Evolutionary conservation across 2,329 filamentous ascomycete genomes (phyloP), one percentile per base, ranked within the genome.

Genomic region (Beauveria bassiana): DNA sequence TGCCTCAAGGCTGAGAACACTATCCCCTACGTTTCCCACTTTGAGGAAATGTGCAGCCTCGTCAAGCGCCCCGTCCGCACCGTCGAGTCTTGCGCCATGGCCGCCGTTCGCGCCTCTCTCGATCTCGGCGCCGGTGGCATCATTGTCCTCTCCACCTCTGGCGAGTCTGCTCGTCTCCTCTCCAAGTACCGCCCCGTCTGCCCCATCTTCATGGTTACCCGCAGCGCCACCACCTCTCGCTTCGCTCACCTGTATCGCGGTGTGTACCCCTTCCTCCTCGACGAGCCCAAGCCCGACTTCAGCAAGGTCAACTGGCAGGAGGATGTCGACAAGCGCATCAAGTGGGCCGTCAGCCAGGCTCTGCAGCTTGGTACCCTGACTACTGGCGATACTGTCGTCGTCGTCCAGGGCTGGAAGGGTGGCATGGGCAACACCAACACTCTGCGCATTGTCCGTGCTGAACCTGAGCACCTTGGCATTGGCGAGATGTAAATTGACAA

Each of bases 121-220:
- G 95, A 99, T 78, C 87, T 99, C 75, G 96, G 96, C 73, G 95
- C 95, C 53, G 92, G 93, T 70, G 93, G 91, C 69, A 98, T 99
- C 75, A 86, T 99, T 68, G 93, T 97, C 65, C 82, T 99, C 70
- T 97, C 93, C 70, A 99, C 95, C 59, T 96, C 93, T 68, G 95
- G 95, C 73, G 90, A 91, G 72, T 97, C 93, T 67, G 95, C 95
- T 64, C 92, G 95, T 71, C 87, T 98, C 65, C 83, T 98, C 68
- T 96, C 93, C 81, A 99, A 99, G 83, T 99, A 97, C 82, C 90
- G 95, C 72, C 95, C 95, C 57, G 93, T 98, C 66, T 98, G 93
- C 86, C 95, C 95, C 70, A 97, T 99, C 80, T 93, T 99, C 83
- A 98, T 98, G 93, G 90, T 99, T 66, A 96, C 93, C 66, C 89